Percentiles rank a stretch among this genome's conserved stretches.
These are phyloP conservation scores for Coemansia sp. DNA, from an alignment of 192 early-diverging fungal species.

Conservation along the genomic window DNA sequence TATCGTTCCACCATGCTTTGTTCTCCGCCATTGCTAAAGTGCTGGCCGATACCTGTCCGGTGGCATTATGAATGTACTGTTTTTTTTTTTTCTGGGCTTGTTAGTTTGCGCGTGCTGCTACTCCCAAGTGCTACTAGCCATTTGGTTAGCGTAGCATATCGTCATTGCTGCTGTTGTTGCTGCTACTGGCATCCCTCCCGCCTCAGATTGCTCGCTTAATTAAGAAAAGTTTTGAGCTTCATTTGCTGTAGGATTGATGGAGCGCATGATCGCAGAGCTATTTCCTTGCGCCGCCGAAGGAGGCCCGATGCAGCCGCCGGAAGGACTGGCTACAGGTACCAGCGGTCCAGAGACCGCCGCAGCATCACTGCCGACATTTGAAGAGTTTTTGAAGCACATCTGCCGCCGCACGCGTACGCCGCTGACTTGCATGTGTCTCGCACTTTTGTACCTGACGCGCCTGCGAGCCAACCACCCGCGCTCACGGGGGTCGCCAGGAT, in stretches of 20 bases:
- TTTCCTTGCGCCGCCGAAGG: conserved; percentile 51
- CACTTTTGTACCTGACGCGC: conserved; percentile 59
- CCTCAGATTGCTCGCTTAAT: conserved; percentile 4
- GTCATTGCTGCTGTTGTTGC: conserved; percentile 6
- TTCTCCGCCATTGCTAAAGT: background rate
- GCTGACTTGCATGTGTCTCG: conserved; percentile 56
- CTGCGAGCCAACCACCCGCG: conserved; percentile 60
- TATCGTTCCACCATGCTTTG: background rate
- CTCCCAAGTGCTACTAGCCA: conserved; percentile 8
- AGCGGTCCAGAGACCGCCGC: conserved; percentile 10
- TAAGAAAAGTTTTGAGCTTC: background rate
- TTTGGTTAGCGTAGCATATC: background rate
- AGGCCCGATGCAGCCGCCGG: conserved; percentile 10
- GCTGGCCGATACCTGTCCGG: background rate
- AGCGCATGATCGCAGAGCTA: conserved; percentile 58
- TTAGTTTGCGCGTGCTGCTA: conserved; percentile 4
- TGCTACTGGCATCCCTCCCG: background rate
- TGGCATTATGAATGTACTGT: background rate
- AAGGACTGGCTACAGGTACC: conserved; percentile 7
- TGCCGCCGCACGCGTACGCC: conserved; percentile 60
- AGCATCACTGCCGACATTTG: conserved; percentile 37
- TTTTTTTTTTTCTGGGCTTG: background rate
- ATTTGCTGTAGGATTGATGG: conserved; percentile 47
- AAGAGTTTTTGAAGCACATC: conserved; percentile 58
- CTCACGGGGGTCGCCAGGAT: conserved; percentile 60